Percentiles rank a stretch among this genome's conserved stretches.
These are phyloP conservation scores for Leptographium procerum DNA, from an alignment of 2,329 filamentous ascomycete species.

Conservation along the genomic window DNA sequence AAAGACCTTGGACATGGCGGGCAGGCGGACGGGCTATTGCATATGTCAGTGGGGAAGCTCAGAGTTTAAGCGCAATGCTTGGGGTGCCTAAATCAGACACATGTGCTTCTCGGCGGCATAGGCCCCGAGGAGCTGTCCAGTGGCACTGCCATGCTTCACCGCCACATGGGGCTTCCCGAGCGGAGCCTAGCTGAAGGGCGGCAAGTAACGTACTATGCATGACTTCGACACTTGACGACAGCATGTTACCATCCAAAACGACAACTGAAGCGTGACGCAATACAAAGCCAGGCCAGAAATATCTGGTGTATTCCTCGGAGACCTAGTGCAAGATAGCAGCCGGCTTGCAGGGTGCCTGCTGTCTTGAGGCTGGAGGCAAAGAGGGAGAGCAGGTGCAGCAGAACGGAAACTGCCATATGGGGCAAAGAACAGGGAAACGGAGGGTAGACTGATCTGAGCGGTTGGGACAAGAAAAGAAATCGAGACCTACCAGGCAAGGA, in stretches of 20 bases:
- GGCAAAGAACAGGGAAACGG: neutral
- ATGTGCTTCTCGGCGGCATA: neutral
- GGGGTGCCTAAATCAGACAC: neutral
- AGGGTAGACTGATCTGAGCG: neutral
- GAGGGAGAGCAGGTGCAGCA: neutral
- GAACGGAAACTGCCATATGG: no score
- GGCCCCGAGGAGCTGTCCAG: neutral
- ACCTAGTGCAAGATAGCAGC: neutral
- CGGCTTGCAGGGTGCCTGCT: neutral
- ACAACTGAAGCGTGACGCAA: neutral
- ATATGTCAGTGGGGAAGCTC: neutral
- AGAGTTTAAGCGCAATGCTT: neutral
- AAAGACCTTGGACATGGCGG: constrained; percentile 40
- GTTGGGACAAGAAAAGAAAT: neutral
- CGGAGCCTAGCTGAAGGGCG: neutral
- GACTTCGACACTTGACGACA: neutral
- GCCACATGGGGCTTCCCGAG: neutral
- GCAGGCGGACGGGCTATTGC: neutral
- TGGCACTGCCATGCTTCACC: neutral
- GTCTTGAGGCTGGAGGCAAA: neutral
- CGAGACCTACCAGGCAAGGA: neutral
- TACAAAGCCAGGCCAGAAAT: no score
- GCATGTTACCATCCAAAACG: neutral
- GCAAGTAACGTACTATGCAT: no score
- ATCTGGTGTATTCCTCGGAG: no score